Base-by-base conservation (phyloP, 768 basidiomycete species). In the Lactarius sanguifluus region DNA sequence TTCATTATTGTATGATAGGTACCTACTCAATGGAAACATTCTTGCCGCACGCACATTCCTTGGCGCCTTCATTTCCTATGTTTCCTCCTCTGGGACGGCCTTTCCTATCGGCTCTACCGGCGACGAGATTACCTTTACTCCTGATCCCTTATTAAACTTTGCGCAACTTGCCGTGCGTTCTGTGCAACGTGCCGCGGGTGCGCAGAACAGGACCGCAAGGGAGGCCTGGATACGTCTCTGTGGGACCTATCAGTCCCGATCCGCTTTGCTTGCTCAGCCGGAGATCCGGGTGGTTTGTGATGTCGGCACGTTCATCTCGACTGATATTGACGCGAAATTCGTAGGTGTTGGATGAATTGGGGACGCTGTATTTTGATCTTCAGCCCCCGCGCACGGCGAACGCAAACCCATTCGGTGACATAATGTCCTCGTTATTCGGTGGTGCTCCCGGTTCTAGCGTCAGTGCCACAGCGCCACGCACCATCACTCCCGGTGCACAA, bases 21-120 rank as follows among this genome's bases (percentile, higher is more conserved):
- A 91, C 72, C 80, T 95, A 28, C 84, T 84, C 68, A 92, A 94
- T 61, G 92, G 93, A 18, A 94, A 94, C 69, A 89, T 99, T 73
- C 85, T 94, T n/a, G 92, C 92, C 5, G 92, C 96, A 4, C 86
- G 87, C n/a, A 86, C 90, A n/a, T 97, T 98, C 81, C 88, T 96
- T 74, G 80, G 83, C n/a, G 85, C 88, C 58, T 94, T 91, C 75
- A 81, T 89, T 57, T 81, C 88, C 59, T 84, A 85, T 64, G 78
- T 92, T 7, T 80, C 88, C 56, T 73, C 81, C 23, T 76, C 81
- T 20, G 75, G 82, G 9, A 13, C 50, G 12, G 23, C 74, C 78
- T 47, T 67, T 81, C 64, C 71, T 72, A 8, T 81, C 83, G 47
- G 72, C 81, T 57, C 76, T 81, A 68, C 77, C 78, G 30, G 71